phyloP scores from a whole-genome alignment of 179 eudicot genomes.

The Pouteria campechiana region DNA sequence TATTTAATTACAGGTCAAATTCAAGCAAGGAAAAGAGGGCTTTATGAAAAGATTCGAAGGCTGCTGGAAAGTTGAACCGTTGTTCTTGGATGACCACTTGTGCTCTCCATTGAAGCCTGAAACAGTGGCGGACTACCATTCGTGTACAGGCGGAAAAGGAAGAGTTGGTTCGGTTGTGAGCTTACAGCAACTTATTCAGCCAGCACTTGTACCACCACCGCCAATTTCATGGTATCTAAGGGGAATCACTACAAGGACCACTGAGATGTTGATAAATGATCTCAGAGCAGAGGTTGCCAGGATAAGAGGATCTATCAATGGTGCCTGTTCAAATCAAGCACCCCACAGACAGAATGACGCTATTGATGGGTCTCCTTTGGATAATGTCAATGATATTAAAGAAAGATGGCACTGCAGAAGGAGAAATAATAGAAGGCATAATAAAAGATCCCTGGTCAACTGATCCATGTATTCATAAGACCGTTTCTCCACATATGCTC shows the following conservation, averaged over 20 bases:
- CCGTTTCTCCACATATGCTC: no score
- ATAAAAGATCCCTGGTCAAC: no score
- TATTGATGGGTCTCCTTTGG: constrained; percentile 7
- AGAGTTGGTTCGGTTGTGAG: constrained; percentile 73
- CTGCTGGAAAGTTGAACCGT: constrained; percentile 80
- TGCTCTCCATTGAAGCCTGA: constrained; percentile 68
- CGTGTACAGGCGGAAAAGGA: constrained; percentile 69
- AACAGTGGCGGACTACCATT: constrained; percentile 37
- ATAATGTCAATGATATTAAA: constrained; percentile 38
- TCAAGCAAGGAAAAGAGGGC: constrained; percentile 80
- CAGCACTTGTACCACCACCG: constrained; percentile 85
- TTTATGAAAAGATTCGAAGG: constrained; percentile 96
- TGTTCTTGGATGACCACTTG: constrained; percentile 58
- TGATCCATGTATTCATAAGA: no score
- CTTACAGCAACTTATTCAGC: constrained; percentile 75
- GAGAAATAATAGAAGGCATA: no score
- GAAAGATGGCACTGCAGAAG: constrained; percentile 74
- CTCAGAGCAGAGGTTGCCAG: constrained; percentile 60
- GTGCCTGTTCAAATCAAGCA: constrained; percentile 1
- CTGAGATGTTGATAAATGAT: constrained; percentile 67
- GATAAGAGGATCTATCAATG: constrained; percentile 34
- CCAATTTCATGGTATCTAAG: constrained; percentile 94
- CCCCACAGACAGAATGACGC: constrained; percentile 1
- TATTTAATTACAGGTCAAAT: no score
- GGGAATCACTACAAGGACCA: constrained; percentile 79